These are phyloP conservation scores for Yarrowia bubula DNA, from an alignment of 805 yeast genomes.

Conservation along the genomic window DNA sequence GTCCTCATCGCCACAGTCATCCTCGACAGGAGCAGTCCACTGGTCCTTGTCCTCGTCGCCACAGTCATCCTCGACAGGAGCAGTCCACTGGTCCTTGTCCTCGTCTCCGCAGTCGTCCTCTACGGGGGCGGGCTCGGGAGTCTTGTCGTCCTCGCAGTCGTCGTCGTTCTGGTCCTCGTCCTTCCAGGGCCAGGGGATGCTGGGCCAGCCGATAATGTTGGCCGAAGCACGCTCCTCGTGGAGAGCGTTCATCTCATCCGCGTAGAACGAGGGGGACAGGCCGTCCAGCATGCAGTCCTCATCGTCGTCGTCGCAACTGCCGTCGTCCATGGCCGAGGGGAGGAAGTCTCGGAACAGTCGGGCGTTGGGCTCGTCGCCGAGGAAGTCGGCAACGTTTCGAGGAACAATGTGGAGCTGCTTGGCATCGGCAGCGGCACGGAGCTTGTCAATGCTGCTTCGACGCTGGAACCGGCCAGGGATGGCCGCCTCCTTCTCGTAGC, in stretches of 20 bases:
- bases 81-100: slow-evolving; percentile 1
- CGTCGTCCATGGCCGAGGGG: background rate
- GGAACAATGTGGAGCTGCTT: background rate
- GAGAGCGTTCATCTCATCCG: background rate
- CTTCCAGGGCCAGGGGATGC: slow-evolving; percentile 25
- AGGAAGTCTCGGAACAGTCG: slow-evolving; percentile 14
- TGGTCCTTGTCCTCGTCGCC: background rate
- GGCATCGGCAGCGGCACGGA: background rate
- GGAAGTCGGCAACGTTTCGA: background rate
- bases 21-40: background rate
- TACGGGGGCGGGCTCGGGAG: background rate
- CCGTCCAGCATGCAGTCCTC: slow-evolving; percentile 10
- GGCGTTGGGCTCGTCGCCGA: background rate
- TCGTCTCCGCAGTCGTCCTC: slow-evolving; percentile 12
- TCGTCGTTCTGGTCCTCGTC: slow-evolving; percentile 6
- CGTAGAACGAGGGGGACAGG: background rate
- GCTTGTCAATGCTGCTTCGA: slow-evolving; percentile 12
- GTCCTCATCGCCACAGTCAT: slow-evolving; percentile 12
- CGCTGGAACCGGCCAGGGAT: slow-evolving; percentile 9
- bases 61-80: background rate
- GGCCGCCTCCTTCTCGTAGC: background rate
- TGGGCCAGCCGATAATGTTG: slow-evolving; percentile 19
- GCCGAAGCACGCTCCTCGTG: slow-evolving; percentile 3
- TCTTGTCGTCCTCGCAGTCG: slow-evolving; percentile 2
- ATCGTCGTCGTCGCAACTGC: slow-evolving; percentile 10